Evolutionary conservation across 768 basidiomycete genomes (phyloP).

Genomic region (Podaxis sp.): DNA sequence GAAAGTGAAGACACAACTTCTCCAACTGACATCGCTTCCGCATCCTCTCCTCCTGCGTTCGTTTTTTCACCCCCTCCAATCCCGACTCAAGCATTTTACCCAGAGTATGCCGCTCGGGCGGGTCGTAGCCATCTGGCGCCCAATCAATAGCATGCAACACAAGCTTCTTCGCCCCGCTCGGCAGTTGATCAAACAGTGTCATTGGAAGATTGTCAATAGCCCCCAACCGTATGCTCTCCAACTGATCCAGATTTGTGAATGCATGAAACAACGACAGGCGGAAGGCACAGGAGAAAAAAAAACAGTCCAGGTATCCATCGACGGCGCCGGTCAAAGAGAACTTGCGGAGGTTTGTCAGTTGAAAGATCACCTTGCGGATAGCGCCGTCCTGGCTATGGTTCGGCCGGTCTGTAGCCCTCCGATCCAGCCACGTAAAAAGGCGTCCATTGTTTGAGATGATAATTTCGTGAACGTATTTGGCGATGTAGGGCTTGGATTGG

Average conservation of each 20-base stretch:
- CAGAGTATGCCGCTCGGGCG: not conserved
- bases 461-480: not conserved
- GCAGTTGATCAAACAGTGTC: not conserved
- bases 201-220: not conserved
- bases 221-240: not conserved
- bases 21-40: not conserved
- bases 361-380: not conserved
- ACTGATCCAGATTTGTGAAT: not conserved
- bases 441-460: conserved; percentile 1
- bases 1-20: not conserved
- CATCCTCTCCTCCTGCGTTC: not conserved
- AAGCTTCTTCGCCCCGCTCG: not conserved
- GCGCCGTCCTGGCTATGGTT: not conserved
- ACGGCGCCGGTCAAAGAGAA: not conserved
- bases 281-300: not conserved
- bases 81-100: not conserved
- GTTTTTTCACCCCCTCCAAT: not conserved
- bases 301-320: conserved; percentile 1
- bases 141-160: not conserved
- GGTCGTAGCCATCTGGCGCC: conserved; percentile 4
- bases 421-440: not conserved
- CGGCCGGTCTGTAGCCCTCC: not conserved
- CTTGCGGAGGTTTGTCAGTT: not conserved
- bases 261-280: not conserved
- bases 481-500: not conserved